These are phyloP conservation scores for Tricholoma sp. DNA, from an alignment of 768 basidiomycete genomes.

Conservation along the genomic window DNA sequence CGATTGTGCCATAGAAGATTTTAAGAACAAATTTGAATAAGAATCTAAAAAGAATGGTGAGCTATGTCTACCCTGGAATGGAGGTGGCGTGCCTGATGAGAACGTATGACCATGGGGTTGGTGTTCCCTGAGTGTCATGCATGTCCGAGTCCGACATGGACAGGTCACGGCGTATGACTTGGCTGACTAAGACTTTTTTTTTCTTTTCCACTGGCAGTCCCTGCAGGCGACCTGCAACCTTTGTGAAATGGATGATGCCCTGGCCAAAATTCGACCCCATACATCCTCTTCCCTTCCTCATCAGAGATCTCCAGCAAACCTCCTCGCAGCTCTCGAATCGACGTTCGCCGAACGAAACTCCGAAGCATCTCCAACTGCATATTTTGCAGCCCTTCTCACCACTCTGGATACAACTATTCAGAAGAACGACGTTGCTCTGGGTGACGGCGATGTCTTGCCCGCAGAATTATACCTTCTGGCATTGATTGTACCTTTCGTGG, in stretches of 20 bases:
- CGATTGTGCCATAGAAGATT: slow-evolving; percentile 87
- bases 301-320: slow-evolving; percentile 84
- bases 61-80: neutral
- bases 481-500: slow-evolving; percentile 70
- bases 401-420: slow-evolving; percentile 76
- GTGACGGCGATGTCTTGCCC: slow-evolving; percentile 74
- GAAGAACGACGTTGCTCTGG: slow-evolving; percentile 43
- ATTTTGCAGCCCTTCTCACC: slow-evolving; percentile 88
- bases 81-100: slow-evolving; percentile 52
- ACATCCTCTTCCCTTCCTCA: slow-evolving; percentile 75
- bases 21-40: slow-evolving; percentile 81
- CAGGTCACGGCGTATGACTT: too few relatives aligned
- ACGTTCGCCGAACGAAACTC: slow-evolving; percentile 67
- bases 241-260: slow-evolving; percentile 51
- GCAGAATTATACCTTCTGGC: slow-evolving; percentile 83
- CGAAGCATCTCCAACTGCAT: slow-evolving; percentile 76
- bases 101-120: slow-evolving; percentile 57
- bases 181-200: slow-evolving; percentile 29
- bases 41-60: slow-evolving; percentile 31
- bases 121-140: slow-evolving; percentile 22
- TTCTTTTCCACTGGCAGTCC: neutral
- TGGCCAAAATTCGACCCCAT: slow-evolving; percentile 86
- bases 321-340: slow-evolving; percentile 81
- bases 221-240: neutral
- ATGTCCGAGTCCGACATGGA: neutral